A percentile compares a stretch with the other conserved stretches of the same genome.
Conservation (phyloP, 2,329 filamentous ascomycete species). For the Aspergillus texensis region DNA sequence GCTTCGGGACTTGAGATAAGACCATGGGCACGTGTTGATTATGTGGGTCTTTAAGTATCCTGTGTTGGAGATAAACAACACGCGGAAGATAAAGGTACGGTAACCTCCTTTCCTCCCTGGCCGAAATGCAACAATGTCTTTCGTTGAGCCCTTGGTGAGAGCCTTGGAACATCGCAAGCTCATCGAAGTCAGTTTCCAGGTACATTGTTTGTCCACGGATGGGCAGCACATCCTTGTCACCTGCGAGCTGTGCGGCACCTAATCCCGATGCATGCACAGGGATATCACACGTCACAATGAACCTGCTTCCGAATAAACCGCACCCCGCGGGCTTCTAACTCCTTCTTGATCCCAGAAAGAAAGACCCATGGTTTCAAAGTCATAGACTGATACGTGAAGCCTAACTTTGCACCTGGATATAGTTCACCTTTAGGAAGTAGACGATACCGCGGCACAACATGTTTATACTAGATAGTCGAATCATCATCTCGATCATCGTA, state of each 20-base stretch:
- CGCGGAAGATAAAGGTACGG: neutral
- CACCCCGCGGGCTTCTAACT: conserved; percentile 15
- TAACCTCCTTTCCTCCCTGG: conserved; percentile 22
- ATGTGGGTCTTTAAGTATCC: no score
- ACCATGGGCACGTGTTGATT: neutral
- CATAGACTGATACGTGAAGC: conserved; percentile 19
- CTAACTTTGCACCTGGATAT: conserved; percentile 14
- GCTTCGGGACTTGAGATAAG: neutral
- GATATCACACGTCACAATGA: conserved; percentile 4
- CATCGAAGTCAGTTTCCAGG: conserved; percentile 16
- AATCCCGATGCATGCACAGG: conserved; percentile 25
- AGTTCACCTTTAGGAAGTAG: conserved; percentile 12
- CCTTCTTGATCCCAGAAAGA: conserved; percentile 20
- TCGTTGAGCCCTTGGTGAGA: conserved; percentile 12
- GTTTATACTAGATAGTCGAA: conserved; percentile 24
- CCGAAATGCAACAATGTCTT: conserved; percentile 25
- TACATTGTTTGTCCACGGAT: conserved; percentile 29
- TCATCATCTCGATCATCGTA: conserved; percentile 23
- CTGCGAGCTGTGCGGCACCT: conserved; percentile 15
- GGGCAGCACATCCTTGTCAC: conserved; percentile 35
- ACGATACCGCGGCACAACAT: conserved; percentile 20
- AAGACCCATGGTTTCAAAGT: conserved; percentile 18
- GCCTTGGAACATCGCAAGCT: conserved; percentile 22
- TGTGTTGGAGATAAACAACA: no score
- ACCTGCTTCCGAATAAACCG: conserved; percentile 15